phyloP scores from a whole-genome alignment of 1,284 basidiomycete genomes.

The Ustilago nuda region DNA sequence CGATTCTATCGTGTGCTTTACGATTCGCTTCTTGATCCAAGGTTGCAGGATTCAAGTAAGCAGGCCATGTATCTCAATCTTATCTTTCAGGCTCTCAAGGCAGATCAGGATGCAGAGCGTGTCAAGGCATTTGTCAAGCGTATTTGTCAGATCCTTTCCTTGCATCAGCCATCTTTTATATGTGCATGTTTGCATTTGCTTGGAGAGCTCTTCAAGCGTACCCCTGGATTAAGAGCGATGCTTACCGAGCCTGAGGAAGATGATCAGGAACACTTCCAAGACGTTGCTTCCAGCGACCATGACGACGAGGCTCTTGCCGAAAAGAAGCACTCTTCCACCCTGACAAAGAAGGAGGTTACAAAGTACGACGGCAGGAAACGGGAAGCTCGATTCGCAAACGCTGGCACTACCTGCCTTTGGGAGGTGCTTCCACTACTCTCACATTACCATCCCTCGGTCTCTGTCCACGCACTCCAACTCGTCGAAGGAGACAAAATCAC shows the following conservation, averaged over 20 bases:
- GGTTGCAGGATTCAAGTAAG: constrained; percentile 86
- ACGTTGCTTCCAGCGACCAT: constrained; percentile 68
- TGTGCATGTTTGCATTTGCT: constrained; percentile 82
- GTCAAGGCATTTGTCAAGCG: constrained; percentile 87
- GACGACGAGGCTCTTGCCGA: constrained; percentile 38
- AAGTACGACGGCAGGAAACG: constrained; percentile 75
- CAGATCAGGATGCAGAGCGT: constrained; percentile 77
- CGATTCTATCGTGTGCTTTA: constrained; percentile 94
- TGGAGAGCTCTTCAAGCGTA: constrained; percentile 77
- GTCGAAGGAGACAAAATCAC: constrained; percentile 77
- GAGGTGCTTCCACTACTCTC: constrained; percentile 74
- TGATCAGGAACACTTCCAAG: constrained; percentile 73
- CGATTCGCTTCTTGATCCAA: constrained; percentile 84
- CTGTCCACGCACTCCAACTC: constrained; percentile 90
- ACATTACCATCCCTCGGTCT: constrained; percentile 92
- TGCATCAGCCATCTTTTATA: constrained; percentile 85
- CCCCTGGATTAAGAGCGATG: constrained; percentile 79
- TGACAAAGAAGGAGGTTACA: constrained; percentile 21
- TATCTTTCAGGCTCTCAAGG: constrained; percentile 90
- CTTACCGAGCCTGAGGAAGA: constrained; percentile 72
- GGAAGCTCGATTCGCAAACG: constrained; percentile 88
- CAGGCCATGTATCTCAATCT: constrained; percentile 98
- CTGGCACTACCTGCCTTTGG: constrained; percentile 75
- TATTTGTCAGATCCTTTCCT: constrained; percentile 83
- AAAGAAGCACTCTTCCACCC: constrained; percentile 16